phyloP scores from a whole-genome alignment of 2,329 filamentous ascomycete genomes.

The Hypoxylon sp. region DNA sequence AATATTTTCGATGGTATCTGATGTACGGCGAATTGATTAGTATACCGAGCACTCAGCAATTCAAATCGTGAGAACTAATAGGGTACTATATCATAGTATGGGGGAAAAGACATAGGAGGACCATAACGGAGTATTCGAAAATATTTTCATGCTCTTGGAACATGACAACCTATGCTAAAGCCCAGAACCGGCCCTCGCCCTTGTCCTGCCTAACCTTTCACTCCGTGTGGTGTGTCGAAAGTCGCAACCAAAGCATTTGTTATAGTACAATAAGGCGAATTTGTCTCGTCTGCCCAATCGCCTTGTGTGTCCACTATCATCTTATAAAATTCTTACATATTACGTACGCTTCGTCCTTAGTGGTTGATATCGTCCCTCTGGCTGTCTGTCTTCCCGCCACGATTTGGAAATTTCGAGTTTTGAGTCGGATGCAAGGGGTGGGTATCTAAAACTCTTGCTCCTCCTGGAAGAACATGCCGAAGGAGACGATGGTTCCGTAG shows the following conservation, averaged over 20 bases:
- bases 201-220: constrained; percentile 6
- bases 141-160: constrained; percentile 29
- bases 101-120: constrained; percentile 5
- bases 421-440: too few species aligned
- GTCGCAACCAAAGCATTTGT: constrained; percentile 6
- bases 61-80: too few species aligned
- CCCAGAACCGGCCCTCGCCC: constrained; percentile 7
- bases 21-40: not conserved
- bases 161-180: constrained; percentile 38
- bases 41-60: too few species aligned
- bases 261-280: constrained; percentile 33
- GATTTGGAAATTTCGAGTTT: too few species aligned
- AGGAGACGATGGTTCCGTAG: constrained; percentile 98
- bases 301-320: not conserved
- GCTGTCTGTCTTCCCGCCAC: too few species aligned
- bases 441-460: constrained; percentile 85
- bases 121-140: constrained; percentile 14
- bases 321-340: not conserved
- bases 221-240: constrained; percentile 14
- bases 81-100: not conserved
- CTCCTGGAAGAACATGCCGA: constrained; percentile 98
- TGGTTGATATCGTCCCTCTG: not conserved
- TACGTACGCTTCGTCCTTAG: not conserved
- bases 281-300: constrained; percentile 10
- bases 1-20: not conserved